These are phyloP conservation scores for Blastocystis sp. DNA, from an alignment of 352 stramenopile species.

Conservation along the genomic window DNA sequence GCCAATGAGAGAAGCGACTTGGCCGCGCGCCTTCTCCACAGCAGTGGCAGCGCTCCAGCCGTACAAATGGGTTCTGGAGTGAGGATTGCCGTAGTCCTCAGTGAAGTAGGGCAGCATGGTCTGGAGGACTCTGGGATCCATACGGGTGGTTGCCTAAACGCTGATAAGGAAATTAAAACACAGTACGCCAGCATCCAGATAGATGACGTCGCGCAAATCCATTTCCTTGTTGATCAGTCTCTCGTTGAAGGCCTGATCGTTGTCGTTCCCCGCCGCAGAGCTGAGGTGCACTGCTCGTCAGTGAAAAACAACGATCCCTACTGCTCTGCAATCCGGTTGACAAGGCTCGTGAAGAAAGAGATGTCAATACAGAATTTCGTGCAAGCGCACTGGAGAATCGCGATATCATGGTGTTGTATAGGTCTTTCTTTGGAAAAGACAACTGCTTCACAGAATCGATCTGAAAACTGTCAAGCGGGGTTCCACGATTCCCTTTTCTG, in stretches of 20 bases:
- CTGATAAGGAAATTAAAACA: not conserved
- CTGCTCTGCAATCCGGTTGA: not conserved
- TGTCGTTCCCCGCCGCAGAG: not conserved
- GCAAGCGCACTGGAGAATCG: not conserved
- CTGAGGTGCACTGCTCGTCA: not conserved
- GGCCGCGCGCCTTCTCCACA: slow-evolving; percentile 86
- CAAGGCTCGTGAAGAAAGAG: not conserved
- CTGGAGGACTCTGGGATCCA: slow-evolving; percentile 97
- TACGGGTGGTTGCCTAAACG: slow-evolving; percentile 91
- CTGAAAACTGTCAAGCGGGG: not conserved
- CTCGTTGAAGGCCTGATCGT: slow-evolving; percentile 44
- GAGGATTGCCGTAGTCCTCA: slow-evolving; percentile 93
- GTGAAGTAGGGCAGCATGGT: slow-evolving; percentile 97
- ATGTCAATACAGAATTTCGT: not conserved
- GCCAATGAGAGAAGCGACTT: slow-evolving; percentile 90
- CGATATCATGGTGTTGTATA: not conserved
- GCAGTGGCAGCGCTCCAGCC: slow-evolving; percentile 95
- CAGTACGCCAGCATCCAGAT: slow-evolving; percentile 66
- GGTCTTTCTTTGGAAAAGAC: not conserved
- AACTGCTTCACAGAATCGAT: not conserved
- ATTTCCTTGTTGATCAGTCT: slow-evolving; percentile 58
- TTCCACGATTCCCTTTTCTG: not conserved
- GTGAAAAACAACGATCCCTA: not conserved
- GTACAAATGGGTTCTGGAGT: slow-evolving; percentile 96
- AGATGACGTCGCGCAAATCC: slow-evolving; percentile 70